These are phyloP conservation scores for Tylopilus subfusipes DNA, from an alignment of 768 basidiomycete genomes.

Conservation along the genomic window DNA sequence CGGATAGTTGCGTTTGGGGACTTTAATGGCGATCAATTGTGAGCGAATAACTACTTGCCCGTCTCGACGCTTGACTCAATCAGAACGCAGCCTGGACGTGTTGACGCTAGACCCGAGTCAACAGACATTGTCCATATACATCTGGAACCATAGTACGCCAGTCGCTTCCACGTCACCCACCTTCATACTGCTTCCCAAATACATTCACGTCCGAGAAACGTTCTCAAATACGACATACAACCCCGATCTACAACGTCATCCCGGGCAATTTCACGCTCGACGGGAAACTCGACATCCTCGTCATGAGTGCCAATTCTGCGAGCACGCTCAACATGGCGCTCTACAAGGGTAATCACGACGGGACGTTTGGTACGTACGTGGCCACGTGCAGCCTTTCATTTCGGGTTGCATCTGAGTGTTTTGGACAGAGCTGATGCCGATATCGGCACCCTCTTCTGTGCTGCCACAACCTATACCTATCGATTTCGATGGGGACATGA, in stretches of 20 bases:
- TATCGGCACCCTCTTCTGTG: conserved; percentile 60
- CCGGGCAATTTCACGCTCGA: conserved; percentile 94
- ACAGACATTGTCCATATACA: conserved; percentile 67
- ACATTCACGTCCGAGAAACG: conserved; percentile 53
- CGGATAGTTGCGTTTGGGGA: conserved; percentile 89
- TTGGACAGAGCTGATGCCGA: conserved; percentile 31
- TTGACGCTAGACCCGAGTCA: conserved; percentile 74
- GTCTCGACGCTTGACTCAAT: neutral
- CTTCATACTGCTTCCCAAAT: conserved; percentile 37
- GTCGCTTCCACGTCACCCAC: neutral
- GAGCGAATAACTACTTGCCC: conserved; percentile 29
- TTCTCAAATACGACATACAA: conserved; percentile 50
- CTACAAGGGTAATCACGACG: conserved; percentile 59
- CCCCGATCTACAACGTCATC: conserved; percentile 72
- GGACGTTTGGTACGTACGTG: conserved; percentile 61
- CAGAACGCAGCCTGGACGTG: conserved; percentile 63
- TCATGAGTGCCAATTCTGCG: conserved; percentile 66
- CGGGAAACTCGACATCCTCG: conserved; percentile 84
- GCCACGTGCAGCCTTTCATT: neutral
- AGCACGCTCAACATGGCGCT: conserved; percentile 62
- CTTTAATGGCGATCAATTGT: conserved; percentile 96
- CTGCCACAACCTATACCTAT: conserved; percentile 80
- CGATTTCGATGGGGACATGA: conserved; percentile 85
- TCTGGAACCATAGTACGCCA: conserved; percentile 78
- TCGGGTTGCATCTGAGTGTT: neutral